These are phyloP conservation scores for Blastomyces percursus DNA, from an alignment of 2,329 filamentous ascomycete species.

Conservation along the genomic window DNA sequence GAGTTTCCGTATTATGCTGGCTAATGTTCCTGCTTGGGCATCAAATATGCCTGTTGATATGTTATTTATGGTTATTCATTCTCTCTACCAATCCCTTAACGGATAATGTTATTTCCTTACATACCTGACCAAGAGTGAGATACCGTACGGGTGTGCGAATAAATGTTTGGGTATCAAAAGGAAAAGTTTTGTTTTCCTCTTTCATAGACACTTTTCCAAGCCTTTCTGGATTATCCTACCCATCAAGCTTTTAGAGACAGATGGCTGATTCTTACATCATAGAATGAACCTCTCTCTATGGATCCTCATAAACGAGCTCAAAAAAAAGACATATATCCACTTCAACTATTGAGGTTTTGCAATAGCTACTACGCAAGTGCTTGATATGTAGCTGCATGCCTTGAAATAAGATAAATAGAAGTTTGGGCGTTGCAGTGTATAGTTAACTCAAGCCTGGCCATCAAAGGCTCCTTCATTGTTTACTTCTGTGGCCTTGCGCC, in stretches of 20 bases:
- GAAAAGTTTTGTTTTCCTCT: background rate
- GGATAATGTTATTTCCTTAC: background rate
- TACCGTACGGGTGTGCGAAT: background rate
- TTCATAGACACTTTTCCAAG: background rate
- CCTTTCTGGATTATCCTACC: background rate
- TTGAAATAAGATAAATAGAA: background rate
- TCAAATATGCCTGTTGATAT: background rate
- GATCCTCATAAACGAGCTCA: background rate
- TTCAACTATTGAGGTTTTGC: background rate
- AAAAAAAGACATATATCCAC: background rate
- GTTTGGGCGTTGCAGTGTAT: background rate
- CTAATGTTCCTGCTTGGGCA: background rate
- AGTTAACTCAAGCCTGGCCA: background rate
- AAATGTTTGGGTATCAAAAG: background rate
- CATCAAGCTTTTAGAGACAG: background rate
- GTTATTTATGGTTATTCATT: no score
- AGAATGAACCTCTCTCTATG: background rate
- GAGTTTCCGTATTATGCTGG: background rate
- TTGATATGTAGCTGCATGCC: background rate
- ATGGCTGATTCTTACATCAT: no score
- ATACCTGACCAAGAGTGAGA: background rate
- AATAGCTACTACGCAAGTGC: background rate
- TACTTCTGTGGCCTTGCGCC: background rate
- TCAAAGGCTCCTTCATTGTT: background rate
- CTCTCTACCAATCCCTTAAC: background rate